phyloP scores from a whole-genome alignment of 2,329 filamentous ascomycete species.

The Plenodomus biglobosus region DNA sequence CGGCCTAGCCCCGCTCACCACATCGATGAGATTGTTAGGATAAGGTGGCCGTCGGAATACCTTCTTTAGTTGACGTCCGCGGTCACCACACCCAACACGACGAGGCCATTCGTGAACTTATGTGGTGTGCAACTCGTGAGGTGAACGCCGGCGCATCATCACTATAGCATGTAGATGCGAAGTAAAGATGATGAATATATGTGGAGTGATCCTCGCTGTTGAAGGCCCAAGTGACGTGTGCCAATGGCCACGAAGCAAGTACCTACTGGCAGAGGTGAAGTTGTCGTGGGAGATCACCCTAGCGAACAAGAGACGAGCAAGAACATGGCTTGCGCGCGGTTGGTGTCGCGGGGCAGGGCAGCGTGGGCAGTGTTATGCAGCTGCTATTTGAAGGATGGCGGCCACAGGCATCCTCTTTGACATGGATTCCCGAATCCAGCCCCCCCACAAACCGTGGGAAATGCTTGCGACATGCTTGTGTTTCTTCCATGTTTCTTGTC shows the following conservation, averaged over 20 bases:
- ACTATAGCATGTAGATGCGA: constrained; percentile 3
- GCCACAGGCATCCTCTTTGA: not conserved
- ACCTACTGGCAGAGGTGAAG: constrained; percentile 16
- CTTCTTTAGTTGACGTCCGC: not conserved
- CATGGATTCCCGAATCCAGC: not conserved
- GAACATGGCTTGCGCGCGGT: constrained; percentile 16
- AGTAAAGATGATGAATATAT: not conserved
- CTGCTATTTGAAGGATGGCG: not conserved
- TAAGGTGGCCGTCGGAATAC: not conserved
- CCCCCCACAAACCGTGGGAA: not conserved
- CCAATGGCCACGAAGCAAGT: constrained; percentile 12
- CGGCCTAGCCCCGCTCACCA: not conserved
- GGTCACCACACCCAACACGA: not conserved
- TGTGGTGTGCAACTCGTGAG: no score
- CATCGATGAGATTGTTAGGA: not conserved
- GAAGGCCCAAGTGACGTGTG: constrained; percentile 11
- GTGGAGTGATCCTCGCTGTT: not conserved
- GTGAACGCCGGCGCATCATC: no score
- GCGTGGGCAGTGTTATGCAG: not conserved
- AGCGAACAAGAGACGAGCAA: constrained; percentile 21
- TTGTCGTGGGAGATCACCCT: constrained; percentile 6
- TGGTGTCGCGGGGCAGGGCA: constrained; percentile 12
- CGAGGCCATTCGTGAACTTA: no score
- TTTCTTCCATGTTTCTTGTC: not conserved
- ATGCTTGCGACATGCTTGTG: not conserved